Base-by-base conservation (phyloP, 2,329 filamentous ascomycete species). In the Fusarium penzigii region DNA sequence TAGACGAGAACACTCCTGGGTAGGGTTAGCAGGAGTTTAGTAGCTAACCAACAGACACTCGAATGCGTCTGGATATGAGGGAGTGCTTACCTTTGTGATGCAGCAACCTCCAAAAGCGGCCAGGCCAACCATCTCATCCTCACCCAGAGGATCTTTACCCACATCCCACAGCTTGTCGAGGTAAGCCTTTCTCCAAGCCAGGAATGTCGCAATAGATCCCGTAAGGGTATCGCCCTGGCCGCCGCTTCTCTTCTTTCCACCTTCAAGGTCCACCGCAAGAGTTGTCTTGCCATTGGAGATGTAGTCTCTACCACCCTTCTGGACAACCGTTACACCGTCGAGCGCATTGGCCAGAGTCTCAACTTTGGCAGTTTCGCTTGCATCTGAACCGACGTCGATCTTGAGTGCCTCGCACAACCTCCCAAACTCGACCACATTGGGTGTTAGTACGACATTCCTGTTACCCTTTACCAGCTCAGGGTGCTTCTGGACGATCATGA, bases 221-320 rank as follows among this genome's bases (percentile, higher is more conserved):
- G 94, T 97, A 59, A 99, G 76, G 5, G 94, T 97, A 73, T 99
- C 94, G 2, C 94, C 94, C 74, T 99, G 94, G 0, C 94, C 94
- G 44, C 93, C 94, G 52, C 90, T 93, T 59, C 94, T 81, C 82
- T 99, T 99, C 70, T 85, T 73, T 1, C 93, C 93, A 9, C 94
- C 94, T 65, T 84, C 75, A 3, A 92, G 74, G 62, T 96, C 92
- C 25, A 87, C 89, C 0, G 88, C 76, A 25, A 92, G 73, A n/a
- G 89, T 96, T 48, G 79, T 79, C 52, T 81, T 77, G 12, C 92
- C 90, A 64, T 96, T 89, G 3, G 87, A 91, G 54, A 99, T 90
- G 59, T 88, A 85, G 72, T 99, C 94, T 55, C 84, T 84, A 2
- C 73, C 70, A 2, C 94, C 94, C 77, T 99, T 99, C 70, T 97